Evolutionary conservation across 23 red algal species (phyloP), one percentile per base, ranked within the genome.

Genomic region (Gracilaria caudata): DNA sequence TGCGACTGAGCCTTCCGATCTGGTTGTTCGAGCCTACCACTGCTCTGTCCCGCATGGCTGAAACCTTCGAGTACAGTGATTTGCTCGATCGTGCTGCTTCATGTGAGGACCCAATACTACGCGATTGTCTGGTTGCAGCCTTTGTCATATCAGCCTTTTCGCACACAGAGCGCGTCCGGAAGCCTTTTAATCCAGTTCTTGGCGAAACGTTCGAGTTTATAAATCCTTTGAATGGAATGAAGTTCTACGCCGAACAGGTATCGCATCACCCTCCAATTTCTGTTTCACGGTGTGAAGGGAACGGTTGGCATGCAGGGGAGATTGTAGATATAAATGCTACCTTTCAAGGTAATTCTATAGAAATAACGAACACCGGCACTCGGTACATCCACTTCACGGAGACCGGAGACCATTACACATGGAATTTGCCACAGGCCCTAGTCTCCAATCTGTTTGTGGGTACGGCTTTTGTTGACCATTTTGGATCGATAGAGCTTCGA

Each of bases 121-220:
- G 94, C 63, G 87, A 96, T 55, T 85, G 87, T 46, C 68, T 92
- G 7, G 87, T 92, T 0, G 79, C 87, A 16, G 94, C 94, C 0
- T 92, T 92, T 86, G 80, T 93, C 59, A 80, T 96, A 43, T 96
- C 94, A 30, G 89, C 82, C 35, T 96, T 92, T 64, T 84, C 94
- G 25, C 88, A 92, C 56, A 86, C 82, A 2, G 94, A 92, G 79
- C 83, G 94, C 32, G 87, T 96, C 36, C 85, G 85, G 17, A 98
- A 98, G 81, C 96, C 96, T 16, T 98, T 98, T 66, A 94, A 98
- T 58, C 92, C 96, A 0, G 80, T 98, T 20, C 72, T 94, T 32
- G 92, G 92, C 23, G 96, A 98, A 68, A 94, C 87, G 9, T 91
- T 82, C 58, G 87, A 82, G 68, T 91, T 71, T 37, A 53, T 60